These are phyloP conservation scores for Cetradonia linearis DNA, from an alignment of 495 filamentous ascomycete genomes.

Conservation along the genomic window DNA sequence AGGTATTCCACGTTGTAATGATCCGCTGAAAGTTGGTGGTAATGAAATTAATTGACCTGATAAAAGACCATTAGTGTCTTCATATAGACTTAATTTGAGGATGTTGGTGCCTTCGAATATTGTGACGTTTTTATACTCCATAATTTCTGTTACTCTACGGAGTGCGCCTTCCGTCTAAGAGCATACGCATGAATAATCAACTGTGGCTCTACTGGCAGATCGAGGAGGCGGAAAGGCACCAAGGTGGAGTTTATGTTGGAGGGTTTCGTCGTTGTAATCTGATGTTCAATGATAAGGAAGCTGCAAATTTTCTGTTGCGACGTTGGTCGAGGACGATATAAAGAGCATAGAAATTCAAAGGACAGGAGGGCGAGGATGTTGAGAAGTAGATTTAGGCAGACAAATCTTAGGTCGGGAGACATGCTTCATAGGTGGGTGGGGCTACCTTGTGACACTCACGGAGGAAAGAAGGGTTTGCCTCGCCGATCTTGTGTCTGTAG, in stretches of 20 bases:
- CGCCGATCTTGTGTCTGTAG: not conserved
- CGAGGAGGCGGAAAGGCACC: not conserved
- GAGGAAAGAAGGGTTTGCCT: not conserved
- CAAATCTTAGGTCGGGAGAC: not conserved
- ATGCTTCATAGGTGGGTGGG: too few species aligned
- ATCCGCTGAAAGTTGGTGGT: not conserved
- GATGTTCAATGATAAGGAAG: not conserved
- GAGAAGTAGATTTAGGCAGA: not conserved
- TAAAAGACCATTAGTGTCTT: not conserved
- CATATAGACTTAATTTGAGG: not conserved
- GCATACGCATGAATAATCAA: not conserved
- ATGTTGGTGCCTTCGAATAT: not conserved
- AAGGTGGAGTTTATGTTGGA: not conserved
- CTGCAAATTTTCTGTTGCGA: not conserved
- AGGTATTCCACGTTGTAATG: not conserved
- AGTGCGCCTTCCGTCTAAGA: not conserved
- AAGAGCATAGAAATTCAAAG: too few species aligned
- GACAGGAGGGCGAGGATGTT: not conserved
- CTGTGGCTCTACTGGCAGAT: not conserved
- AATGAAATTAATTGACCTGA: not conserved
- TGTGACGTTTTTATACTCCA: not conserved
- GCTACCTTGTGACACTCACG: not conserved
- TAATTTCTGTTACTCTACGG: not conserved
- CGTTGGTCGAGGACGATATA: too few species aligned
- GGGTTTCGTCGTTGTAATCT: not conserved